Evolutionary conservation across 768 basidiomycete species (phyloP), one percentile per base, ranked within the genome.

Genomic region (Strobilomyces confusus): DNA sequence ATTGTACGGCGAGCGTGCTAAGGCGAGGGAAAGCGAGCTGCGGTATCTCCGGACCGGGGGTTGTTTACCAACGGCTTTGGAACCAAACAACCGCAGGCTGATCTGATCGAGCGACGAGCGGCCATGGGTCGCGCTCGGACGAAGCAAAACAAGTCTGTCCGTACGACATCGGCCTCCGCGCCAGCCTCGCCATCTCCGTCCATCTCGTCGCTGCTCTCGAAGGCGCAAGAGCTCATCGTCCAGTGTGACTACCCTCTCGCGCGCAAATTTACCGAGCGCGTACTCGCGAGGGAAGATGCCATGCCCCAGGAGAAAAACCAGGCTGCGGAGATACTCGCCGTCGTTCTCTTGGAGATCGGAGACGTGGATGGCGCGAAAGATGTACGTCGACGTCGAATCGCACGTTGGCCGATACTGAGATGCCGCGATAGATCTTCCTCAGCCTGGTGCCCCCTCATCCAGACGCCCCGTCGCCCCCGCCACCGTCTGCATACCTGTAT

Each of bases 181-280:
- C 36, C 48, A 7, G 9, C 62, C 0, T 52, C 63, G 1, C 44
- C 69, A 13, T 61, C 68, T 15, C 82, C 82, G 1, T 70, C 84
- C 26, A 68, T 81, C 49, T 49, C 75, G 11, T 73, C 84, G 12
- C 73, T 92, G 7, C 71, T 90, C 32, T 82, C 84, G 65, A 93
- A 92, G 67, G 84, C 89, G 0, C 89, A 90, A 64, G 74, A 79
- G n/a, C 75, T 95, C 50, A 80, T 95, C 59, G 77, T 84, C 22
- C 88, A 92, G 72, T 92, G 87, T 64, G 85, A 94, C 69, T 93
- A 89, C 66, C 81, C 87, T 46, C 81, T 95, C 44, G 91, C 92
- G 3, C 72, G 78, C 47, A 82, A 79, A 48, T 94, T 95, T 66
- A 73, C 84, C 36, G 73, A 76, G 42, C 81, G 92, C 41, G 78